Conservation (phyloP, 2,329 filamentous ascomycete species). For the Rutstroemia sp. region DNA sequence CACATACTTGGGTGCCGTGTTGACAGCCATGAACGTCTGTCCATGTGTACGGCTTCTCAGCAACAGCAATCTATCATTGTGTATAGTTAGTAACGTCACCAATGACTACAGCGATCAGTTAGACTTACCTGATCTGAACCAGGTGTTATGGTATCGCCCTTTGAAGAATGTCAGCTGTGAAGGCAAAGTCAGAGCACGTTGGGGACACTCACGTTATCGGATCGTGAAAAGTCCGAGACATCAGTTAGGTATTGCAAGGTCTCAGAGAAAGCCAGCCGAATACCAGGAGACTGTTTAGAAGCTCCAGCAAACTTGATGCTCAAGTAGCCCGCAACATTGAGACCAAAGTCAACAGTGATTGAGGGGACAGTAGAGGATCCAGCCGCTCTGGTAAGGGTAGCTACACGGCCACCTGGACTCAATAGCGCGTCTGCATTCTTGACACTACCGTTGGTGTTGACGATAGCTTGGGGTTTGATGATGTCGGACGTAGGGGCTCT, state of each 20-base stretch:
- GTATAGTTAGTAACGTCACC: constrained; percentile 3
- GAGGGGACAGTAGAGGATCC: constrained; percentile 25
- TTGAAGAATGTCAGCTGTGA: constrained; percentile 2
- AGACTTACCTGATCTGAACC: constrained; percentile 41
- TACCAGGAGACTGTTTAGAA: constrained; percentile 28
- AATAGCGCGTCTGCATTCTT: constrained; percentile 32
- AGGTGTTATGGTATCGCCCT: constrained; percentile 34
- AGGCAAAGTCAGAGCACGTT: too few species aligned
- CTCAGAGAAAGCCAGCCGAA: constrained; percentile 43
- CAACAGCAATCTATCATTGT: constrained; percentile 36
- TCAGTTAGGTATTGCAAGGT: constrained; percentile 37
- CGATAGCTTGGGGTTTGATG: constrained; percentile 30
- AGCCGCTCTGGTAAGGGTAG: constrained; percentile 27
- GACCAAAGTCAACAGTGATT: constrained; percentile 43
- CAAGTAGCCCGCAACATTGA: constrained; percentile 38
- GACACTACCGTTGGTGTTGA: constrained; percentile 33
- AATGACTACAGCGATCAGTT: not conserved
- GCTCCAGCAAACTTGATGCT: constrained; percentile 36
- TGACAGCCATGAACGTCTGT: constrained; percentile 38
- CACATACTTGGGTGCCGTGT: constrained; percentile 37
- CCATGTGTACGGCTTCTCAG: constrained; percentile 37
- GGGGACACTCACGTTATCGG: constrained; percentile 33
- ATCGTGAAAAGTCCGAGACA: constrained; percentile 42
- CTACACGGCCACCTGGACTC: constrained; percentile 21
- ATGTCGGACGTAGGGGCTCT: constrained; percentile 30